These are phyloP conservation scores for Podospora anserina DNA, from an alignment of 495 filamentous ascomycete genomes.

Conservation along the genomic window DNA sequence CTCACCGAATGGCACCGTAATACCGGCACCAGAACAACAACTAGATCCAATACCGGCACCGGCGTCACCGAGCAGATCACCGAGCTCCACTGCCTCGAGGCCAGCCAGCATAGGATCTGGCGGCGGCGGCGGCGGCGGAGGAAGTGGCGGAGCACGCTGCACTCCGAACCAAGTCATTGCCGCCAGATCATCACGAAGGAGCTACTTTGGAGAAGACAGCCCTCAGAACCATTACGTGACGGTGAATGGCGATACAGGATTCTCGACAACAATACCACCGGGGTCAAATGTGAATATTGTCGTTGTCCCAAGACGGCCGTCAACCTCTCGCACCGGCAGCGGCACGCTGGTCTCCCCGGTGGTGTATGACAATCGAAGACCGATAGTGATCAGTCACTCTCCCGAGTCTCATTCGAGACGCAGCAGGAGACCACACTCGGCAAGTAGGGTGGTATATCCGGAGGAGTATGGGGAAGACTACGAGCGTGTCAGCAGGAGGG, in stretches of 20 bases:
- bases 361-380: not conserved
- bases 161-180: not conserved
- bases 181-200: not conserved
- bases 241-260: not conserved
- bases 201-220: not conserved
- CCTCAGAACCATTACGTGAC: not conserved
- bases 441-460: not conserved
- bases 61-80: not conserved
- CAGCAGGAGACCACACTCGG: not conserved
- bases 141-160: not conserved
- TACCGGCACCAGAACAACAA: not conserved
- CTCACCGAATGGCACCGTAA: not conserved
- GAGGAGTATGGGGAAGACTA: not conserved
- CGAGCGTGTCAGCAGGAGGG: not conserved
- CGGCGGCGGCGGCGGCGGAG: no score
- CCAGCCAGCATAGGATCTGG: not conserved
- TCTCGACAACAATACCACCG: no score
- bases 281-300: not conserved
- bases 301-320: not conserved
- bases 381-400: not conserved
- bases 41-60: not conserved
- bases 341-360: not conserved
- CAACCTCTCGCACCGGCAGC: not conserved
- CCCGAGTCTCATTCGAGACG: not conserved
- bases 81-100: not conserved